phyloP scores from a whole-genome alignment of 192 early-diverging fungal species.

The Coemansia sp. region DNA sequence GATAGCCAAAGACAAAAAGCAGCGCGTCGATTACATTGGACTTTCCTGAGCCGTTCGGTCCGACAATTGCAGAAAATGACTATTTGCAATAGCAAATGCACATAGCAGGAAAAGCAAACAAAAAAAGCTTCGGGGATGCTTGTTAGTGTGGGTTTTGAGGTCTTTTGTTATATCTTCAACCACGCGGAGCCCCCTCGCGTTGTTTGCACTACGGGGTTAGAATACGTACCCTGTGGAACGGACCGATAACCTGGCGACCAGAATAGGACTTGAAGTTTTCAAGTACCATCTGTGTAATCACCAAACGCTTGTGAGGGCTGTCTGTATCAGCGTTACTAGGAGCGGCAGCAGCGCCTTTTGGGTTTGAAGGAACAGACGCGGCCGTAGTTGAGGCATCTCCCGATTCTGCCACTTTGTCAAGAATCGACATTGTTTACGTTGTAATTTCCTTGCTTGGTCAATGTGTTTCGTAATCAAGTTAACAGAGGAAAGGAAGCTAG shows the following conservation, averaged over 20 bases:
- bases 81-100: conserved; percentile 9
- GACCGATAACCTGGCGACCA: conserved; percentile 87
- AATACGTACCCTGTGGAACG: conserved; percentile 87
- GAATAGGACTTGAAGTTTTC: conserved; percentile 97
- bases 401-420: background rate
- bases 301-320: conserved; percentile 49
- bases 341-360: background rate
- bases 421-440: conserved; percentile 5
- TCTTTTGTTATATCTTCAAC: no score
- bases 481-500: background rate
- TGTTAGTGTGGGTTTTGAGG: background rate
- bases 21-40: conserved; percentile 98
- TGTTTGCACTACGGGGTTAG: background rate
- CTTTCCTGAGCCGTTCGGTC: conserved; percentile 98
- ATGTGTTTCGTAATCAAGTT: background rate
- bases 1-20: conserved; percentile 98
- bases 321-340: background rate
- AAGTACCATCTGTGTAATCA: conserved; percentile 83
- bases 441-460: background rate
- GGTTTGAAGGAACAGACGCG: background rate
- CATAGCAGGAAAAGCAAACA: background rate
- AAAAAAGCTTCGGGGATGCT: background rate
- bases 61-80: conserved; percentile 78
- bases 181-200: no score
- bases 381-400: background rate